Conservation (phyloP, 1,284 basidiomycete genomes). For the Fomitiporia mediterranea region DNA sequence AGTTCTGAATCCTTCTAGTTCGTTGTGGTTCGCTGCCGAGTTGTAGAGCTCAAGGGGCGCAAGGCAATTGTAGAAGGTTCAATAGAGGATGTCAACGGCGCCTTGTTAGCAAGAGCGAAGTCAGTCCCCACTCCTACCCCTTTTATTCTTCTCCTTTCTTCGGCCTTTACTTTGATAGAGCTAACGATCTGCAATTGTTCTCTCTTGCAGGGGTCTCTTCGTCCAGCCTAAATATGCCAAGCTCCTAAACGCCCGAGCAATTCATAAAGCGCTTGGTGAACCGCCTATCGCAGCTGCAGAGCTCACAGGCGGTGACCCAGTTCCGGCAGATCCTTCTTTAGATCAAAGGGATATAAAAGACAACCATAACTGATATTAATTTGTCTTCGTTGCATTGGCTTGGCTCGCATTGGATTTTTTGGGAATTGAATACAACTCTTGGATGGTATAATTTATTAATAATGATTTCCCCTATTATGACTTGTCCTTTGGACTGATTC, state of each 20-base stretch:
- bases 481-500: too few relatives aligned
- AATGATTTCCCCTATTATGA: too few relatives aligned
- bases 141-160: neutral
- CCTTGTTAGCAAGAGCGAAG: slow-evolving; percentile 77
- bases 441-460: too few relatives aligned
- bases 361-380: too few relatives aligned
- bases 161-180: neutral
- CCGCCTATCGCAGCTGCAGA: slow-evolving; percentile 19
- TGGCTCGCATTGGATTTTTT: too few relatives aligned
- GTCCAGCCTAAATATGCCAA: slow-evolving; percentile 62
- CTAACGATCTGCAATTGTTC: too few relatives aligned
- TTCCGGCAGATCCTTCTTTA: neutral
- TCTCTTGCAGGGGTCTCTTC: slow-evolving; percentile 45
- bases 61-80: slow-evolving; percentile 70
- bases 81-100: slow-evolving; percentile 77
- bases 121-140: slow-evolving; percentile 38
- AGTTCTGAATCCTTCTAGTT: slow-evolving; percentile 46
- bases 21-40: slow-evolving; percentile 63
- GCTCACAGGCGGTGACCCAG: slow-evolving; percentile 10
- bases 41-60: slow-evolving; percentile 67
- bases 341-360: neutral
- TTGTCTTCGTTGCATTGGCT: too few relatives aligned
- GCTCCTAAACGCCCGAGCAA: slow-evolving; percentile 38
- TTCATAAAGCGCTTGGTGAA: slow-evolving; percentile 30
- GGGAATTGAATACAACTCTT: too few relatives aligned